A percentile compares a stretch with the other conserved stretches of the same genome.
Evolutionary conservation across 2,329 filamentous ascomycete species (phyloP).

Genomic region (Arthrobotrys iridis): DNA sequence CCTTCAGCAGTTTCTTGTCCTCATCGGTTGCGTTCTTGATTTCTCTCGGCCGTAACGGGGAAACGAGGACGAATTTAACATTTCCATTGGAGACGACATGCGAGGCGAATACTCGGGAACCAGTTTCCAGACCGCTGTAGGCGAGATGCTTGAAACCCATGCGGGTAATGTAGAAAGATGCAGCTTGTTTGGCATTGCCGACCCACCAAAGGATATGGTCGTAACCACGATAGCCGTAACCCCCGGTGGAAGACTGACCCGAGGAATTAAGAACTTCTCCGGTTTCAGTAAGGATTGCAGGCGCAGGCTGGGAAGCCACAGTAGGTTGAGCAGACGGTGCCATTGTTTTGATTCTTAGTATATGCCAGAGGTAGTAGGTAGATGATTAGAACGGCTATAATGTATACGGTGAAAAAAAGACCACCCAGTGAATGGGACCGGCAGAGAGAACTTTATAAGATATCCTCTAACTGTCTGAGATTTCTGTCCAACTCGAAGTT

Average conservation of each 20-base stretch:
- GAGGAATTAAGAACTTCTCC: conserved; percentile 58
- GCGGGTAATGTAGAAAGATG: conserved; percentile 84
- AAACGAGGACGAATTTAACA: conserved; percentile 84
- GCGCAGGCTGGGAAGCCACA: conserved; percentile 60
- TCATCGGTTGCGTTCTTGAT: conserved; percentile 60
- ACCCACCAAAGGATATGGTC: conserved; percentile 93
- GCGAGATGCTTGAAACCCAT: conserved; percentile 87
- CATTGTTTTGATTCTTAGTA: too few relatives aligned
- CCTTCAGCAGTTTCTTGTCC: conserved; percentile 73
- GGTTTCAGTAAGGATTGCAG: conserved; percentile 61
- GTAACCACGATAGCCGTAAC: conserved; percentile 68
- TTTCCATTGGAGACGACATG: conserved; percentile 82
- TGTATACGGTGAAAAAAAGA: conserved; percentile 50
- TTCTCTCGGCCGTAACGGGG: conserved; percentile 73
- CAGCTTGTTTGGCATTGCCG: conserved; percentile 94
- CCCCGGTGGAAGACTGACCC: conserved; percentile 61
- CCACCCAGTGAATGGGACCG: conserved; percentile 46
- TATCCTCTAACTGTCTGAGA: neutral
- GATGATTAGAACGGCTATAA: too few relatives aligned
- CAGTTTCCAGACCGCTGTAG: conserved; percentile 88
- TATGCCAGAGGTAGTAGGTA: neutral
- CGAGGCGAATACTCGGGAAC: conserved; percentile 80
- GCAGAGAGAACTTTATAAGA: conserved; percentile 54
- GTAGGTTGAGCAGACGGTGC: conserved; percentile 66
- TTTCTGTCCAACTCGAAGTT: too few relatives aligned